A percentile compares a stretch with the other conserved stretches of the same genome.
phyloP scores from a whole-genome alignment of 2,329 filamentous ascomycete species.

The Claviceps pusilla region DNA sequence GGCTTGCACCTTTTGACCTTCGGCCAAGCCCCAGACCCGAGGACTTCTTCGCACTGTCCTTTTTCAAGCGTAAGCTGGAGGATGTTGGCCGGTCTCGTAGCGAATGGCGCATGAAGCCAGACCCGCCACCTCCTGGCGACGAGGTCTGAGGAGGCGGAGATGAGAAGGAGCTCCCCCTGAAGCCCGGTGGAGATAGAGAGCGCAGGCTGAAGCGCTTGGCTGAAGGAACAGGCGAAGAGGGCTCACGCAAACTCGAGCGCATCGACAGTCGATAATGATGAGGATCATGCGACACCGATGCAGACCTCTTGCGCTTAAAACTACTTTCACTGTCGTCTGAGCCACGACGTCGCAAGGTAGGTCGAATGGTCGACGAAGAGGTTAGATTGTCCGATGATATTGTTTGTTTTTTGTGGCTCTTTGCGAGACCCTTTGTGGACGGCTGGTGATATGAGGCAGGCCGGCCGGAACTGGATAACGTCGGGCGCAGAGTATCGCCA shows the following conservation, averaged over 20 bases:
- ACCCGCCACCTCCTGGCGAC: conserved; percentile 6
- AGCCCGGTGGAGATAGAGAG: conserved; percentile 50
- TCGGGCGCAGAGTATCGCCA: conserved; percentile 3
- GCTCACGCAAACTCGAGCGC: conserved; percentile 29
- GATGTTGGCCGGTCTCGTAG: conserved; percentile 25
- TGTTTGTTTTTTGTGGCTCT: conserved; percentile 10
- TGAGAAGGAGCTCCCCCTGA: conserved; percentile 28
- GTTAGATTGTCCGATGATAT: conserved; percentile 12
- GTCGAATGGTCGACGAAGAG: conserved; percentile 12
- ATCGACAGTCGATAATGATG: conserved; percentile 60
- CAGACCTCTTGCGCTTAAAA: conserved; percentile 51
- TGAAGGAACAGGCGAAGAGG: conserved; percentile 15
- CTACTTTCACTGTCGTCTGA: conserved; percentile 67
- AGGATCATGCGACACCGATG: conserved; percentile 23
- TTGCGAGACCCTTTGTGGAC: conserved; percentile 6
- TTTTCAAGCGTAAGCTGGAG: conserved; percentile 23
- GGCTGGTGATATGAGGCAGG: conserved; percentile 18
- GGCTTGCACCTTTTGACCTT: conserved; percentile 27
- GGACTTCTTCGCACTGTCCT: conserved; percentile 26
- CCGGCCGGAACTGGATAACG: conserved; percentile 8
- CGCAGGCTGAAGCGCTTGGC: conserved; percentile 55
- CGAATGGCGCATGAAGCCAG: conserved; percentile 28
- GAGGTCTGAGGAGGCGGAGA: conserved; percentile 23
- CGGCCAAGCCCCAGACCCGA: conserved; percentile 24
- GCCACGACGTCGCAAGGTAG: conserved; percentile 33